Evolutionary conservation across 805 yeast genomes (phyloP), one percentile per base, ranked within the genome.

Genomic region (Teunomyces aglyptinius): DNA sequence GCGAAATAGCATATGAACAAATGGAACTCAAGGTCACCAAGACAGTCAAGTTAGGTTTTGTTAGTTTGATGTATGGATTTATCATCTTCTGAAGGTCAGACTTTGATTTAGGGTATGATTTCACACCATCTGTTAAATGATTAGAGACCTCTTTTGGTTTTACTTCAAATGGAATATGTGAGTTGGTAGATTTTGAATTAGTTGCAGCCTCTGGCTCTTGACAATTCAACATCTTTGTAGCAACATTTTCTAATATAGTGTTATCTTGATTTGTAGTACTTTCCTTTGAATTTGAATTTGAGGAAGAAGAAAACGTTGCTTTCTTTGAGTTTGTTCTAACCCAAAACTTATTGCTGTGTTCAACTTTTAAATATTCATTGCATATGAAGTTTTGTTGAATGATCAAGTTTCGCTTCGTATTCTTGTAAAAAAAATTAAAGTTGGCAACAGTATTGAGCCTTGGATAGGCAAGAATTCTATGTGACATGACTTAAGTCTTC

Each of bases 1-100:
- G 98, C 0, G 96, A 88, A 26, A 94, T 70, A 0, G 97, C 97
- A 62, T 92, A 94, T 0, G 97, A 86, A 51, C 97, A 89, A 57
- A 94, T 89, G 0, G 97, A 86, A 45, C 97, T 87, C 16, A 94
- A 71, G 64, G 92, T 95, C 11, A 94, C 96, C 33, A 94, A 69
- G 5, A 90, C 80, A 0, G 97, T 88, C 45, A 94, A 75, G 47
- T 89, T 78, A 12, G 99, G 99, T 65, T 94, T 94, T 3, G 96
- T 81, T n/a, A 94, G 76, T 49, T 88, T 88, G 7, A 89, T 45
- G 59, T 89, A 90, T 0, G 90, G 86, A 19, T 75, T 74, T 0
- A 77, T 60, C n/a, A 73, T 38, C 43, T 75, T 68, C 52, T 67
- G 75, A 32, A 72, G 57, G 13, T 53, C 56, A 4, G 49, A 42